Base-by-base conservation (phyloP, 176 grass and related monocot genomes). In the Leersia perrieri region DNA sequence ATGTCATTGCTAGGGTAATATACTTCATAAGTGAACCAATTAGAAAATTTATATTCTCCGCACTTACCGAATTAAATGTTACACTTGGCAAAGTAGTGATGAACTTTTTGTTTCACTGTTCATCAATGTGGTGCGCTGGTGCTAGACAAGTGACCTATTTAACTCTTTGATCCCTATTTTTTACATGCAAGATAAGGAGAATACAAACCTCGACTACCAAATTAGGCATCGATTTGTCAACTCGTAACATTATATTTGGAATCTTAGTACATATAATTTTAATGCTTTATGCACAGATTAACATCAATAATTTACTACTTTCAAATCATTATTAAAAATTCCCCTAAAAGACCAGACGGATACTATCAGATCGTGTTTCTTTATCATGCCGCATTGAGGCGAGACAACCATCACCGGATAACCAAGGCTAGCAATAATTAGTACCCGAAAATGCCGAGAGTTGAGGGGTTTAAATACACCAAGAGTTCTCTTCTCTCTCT, bases 391-490 rank as follows among this genome's bases (percentile, higher is more conserved):
- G n/a, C n/a, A n/a, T n/a, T n/a, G n/a, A n/a, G n/a, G n/a, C n/a
- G n/a, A n/a, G n/a, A 45, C 73, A n/a, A n/a, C n/a, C 16, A 66
- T 39, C 55, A 1, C 30, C 26, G 39, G 55, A 47, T 40, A n/a
- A 77, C 42, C 34, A 16, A 60, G 45, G 78, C n/a, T n/a, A n/a
- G n/a, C n/a, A n/a, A n/a, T n/a, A n/a, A 86, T 68, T 64, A 73
- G 4, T 28, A 12, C n/a, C 66, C 44, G 30, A 86, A 90, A 86
- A 86, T 82, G 39, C 8, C 16, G 58, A 57, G 77, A 89, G 51
- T 0, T 66, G 30, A 86, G 79, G 88, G 88, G 78, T 33, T 90
- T 86, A 75, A 80, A 80, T 87, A 84, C 25, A 87, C 80, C 42
- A 16, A 3, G 27, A 18, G 64, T 39, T 63, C 18, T n/a, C n/a